Base-by-base conservation (phyloP, 495 filamentous ascomycete genomes). In the Aspergillus sparsus region DNA sequence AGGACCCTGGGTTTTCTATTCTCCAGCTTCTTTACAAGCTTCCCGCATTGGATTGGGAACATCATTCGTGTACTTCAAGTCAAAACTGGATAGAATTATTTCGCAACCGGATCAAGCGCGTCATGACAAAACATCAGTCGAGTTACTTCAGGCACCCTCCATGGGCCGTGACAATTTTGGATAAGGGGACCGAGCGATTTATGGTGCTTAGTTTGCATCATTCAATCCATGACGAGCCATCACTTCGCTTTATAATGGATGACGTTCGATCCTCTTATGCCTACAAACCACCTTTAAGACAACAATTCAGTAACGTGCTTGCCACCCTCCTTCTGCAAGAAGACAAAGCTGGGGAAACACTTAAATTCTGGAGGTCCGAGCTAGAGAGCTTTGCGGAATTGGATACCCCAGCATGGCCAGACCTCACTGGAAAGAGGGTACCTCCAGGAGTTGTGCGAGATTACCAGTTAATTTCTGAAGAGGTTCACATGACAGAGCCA, bases 201-300 rank as follows among this genome's bases (percentile, higher is more conserved):
- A 72, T 76, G 71, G 62, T 74, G 34, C 15, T 76, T 7, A 68
- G 69, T 3, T 54, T 76, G 5, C 73, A 76, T 42, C 73, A 76
- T 57, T 63, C 73, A 1, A 62, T 76, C 32, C 69, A 71, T 13
- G 73, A 76, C 54, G 73, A 67, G 7, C 67, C 63, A 36, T 74
- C 73, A 5, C 64, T 76, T 6, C 39, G 51, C 10, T 60, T 68
- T 7, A 65, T 76, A n/a, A 49, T 71, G 55, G 62, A 65, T 51
- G 68, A 73, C 53, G 54, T 75, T 16, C 51, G 61, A 18, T 55
- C 50, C 1, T 62, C 66, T 6, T 75, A 75, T 45, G 51, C 45
- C 5, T 66, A 65, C 35, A 66, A 67, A 44, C 61, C 63, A 5
- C 65, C 65, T 31, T 31, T 49, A 0, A 60, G 70, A 31, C 60